A percentile compares a stretch with the other conserved stretches of the same genome.
These are phyloP conservation scores for Lichtheimia ornata DNA, from an alignment of 371 early-diverging fungal species.

Conservation along the genomic window DNA sequence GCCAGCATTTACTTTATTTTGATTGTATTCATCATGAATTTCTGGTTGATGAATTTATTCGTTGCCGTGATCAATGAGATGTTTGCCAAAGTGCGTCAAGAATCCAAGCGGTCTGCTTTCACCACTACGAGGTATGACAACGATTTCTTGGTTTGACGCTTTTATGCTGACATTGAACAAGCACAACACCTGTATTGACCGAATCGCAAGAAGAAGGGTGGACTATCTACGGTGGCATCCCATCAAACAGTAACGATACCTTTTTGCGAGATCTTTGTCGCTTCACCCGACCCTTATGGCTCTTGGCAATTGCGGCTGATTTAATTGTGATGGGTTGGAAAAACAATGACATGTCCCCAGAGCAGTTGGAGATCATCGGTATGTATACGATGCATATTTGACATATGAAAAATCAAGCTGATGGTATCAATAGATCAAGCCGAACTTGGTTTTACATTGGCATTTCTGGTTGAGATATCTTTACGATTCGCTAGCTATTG, in stretches of 20 bases:
- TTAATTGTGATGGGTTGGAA: slow-evolving; percentile 58
- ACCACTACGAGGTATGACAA: slow-evolving; percentile 44
- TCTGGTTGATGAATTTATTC: slow-evolving; percentile 71
- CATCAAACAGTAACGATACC: slow-evolving; percentile 17
- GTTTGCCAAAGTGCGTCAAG: slow-evolving; percentile 73
- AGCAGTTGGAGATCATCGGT: slow-evolving; percentile 10
- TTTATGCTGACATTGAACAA: slow-evolving; percentile 15
- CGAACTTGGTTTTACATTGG: slow-evolving; percentile 55
- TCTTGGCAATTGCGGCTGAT: slow-evolving; percentile 46
- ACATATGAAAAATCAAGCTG: background rate
- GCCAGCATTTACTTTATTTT: slow-evolving; percentile 63
- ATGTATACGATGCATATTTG: background rate
- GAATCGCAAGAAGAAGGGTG: slow-evolving; percentile 44
- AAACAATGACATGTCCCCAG: slow-evolving; percentile 35
- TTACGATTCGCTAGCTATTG: slow-evolving; percentile 44
- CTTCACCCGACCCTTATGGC: slow-evolving; percentile 49
- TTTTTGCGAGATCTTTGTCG: slow-evolving; percentile 25
- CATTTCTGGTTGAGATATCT: slow-evolving; percentile 56
- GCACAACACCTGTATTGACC: slow-evolving; percentile 42
- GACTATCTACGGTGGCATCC: slow-evolving; percentile 27
- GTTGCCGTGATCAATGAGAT: slow-evolving; percentile 72
- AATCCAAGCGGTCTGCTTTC: slow-evolving; percentile 66
- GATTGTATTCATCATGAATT: slow-evolving; percentile 67
- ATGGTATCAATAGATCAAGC: slow-evolving; percentile 20
- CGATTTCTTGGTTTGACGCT: background rate